Base-by-base conservation (phyloP, 257 asterid species). In the Verbascum thapsus region DNA sequence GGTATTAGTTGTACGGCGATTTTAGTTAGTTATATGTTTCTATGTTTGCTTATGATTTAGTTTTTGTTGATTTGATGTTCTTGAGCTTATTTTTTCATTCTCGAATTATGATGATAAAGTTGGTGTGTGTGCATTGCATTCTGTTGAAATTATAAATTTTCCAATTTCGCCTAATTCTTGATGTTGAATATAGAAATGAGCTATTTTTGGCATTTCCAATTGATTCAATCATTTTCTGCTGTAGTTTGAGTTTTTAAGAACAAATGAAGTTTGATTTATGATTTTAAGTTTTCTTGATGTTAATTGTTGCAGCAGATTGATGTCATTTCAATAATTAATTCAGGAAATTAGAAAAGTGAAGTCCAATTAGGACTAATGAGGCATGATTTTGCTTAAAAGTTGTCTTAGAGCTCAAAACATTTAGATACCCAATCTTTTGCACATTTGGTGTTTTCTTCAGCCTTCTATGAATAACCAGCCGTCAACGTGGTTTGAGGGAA, bases 91-190 rank as follows among this genome's bases (percentile, higher is more conserved):
- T 44, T 10, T 16, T 26, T 66, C 58, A 10, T 32, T 41, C 17
- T 35, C 52, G 38, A 51, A 22, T 47, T 47, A 10, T 45, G 55
- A 52, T 42, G 50, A 64, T 37, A n/a, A 16, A 61, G 26, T 54
- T 35, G 37, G 47, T 70, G 74, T 50, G 16, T 53, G 39, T 56
- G 38, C 41, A 32, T 10, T 64, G 64, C 41, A 32, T 10, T 64
- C 60, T 38, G 60, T 52, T 51, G 41, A 61, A 26, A 37, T 38
- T 34, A 39, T 58, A 34, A 7, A n/a, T 20, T 1, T 10, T 10
- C 7, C 3, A 9, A 53, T 32, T 41, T 26, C 32, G 56, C 61
- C 18, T 16, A 44, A 58, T 32, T 61, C 4, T 61, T 61, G 50
- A 56, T 61, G 2, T 26, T 26, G n/a, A n/a, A n/a, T n/a, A n/a